Evolutionary conservation across 495 filamentous ascomycete species (phyloP).

Genomic region (Aspergillus biplanus): DNA sequence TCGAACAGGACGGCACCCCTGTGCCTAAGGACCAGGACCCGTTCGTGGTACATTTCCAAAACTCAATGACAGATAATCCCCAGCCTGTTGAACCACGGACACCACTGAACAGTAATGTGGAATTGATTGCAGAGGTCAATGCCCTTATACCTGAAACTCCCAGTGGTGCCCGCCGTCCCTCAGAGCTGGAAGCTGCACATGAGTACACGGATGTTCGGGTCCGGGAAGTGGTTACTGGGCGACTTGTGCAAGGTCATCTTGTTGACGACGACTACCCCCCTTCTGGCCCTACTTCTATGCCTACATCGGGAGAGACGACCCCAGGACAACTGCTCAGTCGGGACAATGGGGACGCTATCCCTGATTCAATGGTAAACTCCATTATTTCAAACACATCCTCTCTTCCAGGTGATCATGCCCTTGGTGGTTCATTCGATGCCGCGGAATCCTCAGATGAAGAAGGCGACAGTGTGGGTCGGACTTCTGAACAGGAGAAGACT

Average conservation of each 20-base stretch:
- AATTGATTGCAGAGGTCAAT: slow-evolving; percentile 16
- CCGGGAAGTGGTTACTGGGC: slow-evolving; percentile 86
- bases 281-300: slow-evolving; percentile 63
- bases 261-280: slow-evolving; percentile 93
- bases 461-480: slow-evolving; percentile 71
- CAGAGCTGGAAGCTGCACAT: slow-evolving; percentile 53
- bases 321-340: slow-evolving; percentile 35
- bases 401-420: slow-evolving; percentile 58
- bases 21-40: slow-evolving; percentile 33
- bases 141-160: slow-evolving; percentile 41
- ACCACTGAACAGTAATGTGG: slow-evolving; percentile 14
- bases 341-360: slow-evolving; percentile 50
- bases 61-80: slow-evolving; percentile 25
- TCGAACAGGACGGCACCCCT: slow-evolving; percentile 37
- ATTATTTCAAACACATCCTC: slow-evolving; percentile 66
- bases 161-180: slow-evolving; percentile 41
- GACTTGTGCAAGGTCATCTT: slow-evolving; percentile 93
- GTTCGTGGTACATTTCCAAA: slow-evolving; percentile 38
- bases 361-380: slow-evolving; percentile 67
- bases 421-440: slow-evolving; percentile 83
- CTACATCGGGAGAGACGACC: slow-evolving; percentile 56
- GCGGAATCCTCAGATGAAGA: slow-evolving; percentile 86
- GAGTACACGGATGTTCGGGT: slow-evolving; percentile 88
- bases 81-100: slow-evolving; percentile 9
- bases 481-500: slow-evolving; percentile 82